Base-by-base conservation (phyloP, 2,329 filamentous ascomycete genomes). In the Hypocreales sp. region DNA sequence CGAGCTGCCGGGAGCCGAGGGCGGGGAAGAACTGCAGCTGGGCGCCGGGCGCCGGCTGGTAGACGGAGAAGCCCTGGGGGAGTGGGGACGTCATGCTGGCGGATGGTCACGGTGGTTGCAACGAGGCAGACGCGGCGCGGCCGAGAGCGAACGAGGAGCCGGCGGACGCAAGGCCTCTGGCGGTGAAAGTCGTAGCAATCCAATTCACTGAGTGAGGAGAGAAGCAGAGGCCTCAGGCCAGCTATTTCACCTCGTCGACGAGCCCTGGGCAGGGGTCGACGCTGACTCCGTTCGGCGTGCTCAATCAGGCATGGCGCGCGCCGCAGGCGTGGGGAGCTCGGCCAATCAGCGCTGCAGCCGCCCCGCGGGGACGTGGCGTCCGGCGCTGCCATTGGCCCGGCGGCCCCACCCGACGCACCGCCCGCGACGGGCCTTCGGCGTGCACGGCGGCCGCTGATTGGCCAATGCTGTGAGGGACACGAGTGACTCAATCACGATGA, bases 1-100 rank as follows among this genome's bases (percentile, higher is more conserved):
- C 68, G 28, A 76, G 60, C 47, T 80, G 63, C 51, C 66, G 40
- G 34, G 64, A 58, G 44, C 74, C 56, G 50, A 82, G 55, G 41
- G 75, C 54, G 55, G 81, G 64, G 47, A 73, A 51, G 64, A 82
- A 72, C 51, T 82, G 57, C 31, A 76, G 56, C 34, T 62, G 51
- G 25, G 62, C 59, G 27, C 70, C 70, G 29, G 70, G 54, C 26
- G 56, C 47, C 23, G 67, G 58, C 55, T 76, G 71, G 44, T 61
- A 69, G 46, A 75, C 58, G 33, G 67, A 70, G 48, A 72, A 72
- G 31, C 65, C 65, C 50, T 60, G 46, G 26, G 50, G 48, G 18
- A 53, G 39, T 29, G 33, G 32, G 27, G 41, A 37, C 5, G n/a
- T n/a, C n/a, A n/a, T n/a, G n/a, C n/a, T n/a, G n/a, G n/a, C n/a